These are phyloP conservation scores for Sextonia rubra DNA, from an alignment of 164 flowering plant species.

Conservation along the genomic window DNA sequence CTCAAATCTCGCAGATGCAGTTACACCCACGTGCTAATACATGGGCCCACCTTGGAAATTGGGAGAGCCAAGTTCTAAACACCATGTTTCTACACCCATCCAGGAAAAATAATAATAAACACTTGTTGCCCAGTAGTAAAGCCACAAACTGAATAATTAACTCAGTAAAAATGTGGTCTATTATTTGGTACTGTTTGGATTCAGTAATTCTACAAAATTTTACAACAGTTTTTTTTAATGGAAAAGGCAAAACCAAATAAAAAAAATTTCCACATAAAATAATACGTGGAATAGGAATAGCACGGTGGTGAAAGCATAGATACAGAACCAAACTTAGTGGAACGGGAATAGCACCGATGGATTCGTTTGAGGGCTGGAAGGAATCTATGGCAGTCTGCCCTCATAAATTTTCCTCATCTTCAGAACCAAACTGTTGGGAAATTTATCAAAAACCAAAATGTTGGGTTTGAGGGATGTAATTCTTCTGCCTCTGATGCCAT, in stretches of 20 bases:
- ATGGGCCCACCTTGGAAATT: too few species aligned
- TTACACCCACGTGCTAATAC: too few species aligned
- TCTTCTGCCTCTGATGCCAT: conserved; percentile 1
- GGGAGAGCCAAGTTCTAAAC: too few species aligned
- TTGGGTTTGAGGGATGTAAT: too few species aligned
- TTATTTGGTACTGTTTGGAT: background rate
- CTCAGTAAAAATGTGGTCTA: background rate
- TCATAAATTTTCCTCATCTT: conserved; percentile 35
- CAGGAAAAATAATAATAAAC: too few species aligned
- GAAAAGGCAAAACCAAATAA: too few species aligned
- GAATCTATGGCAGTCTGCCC: conserved; percentile 42
- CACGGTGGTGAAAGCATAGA: conserved; percentile 1
- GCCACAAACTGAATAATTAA: too few species aligned
- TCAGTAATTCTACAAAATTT: background rate
- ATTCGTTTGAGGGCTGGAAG: conserved; percentile 41
- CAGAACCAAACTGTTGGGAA: conserved; percentile 41
- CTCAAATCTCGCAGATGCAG: too few species aligned
- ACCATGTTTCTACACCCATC: too few species aligned
- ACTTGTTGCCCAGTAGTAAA: too few species aligned
- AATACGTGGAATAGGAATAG: background rate
- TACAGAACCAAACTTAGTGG: conserved; percentile 4
- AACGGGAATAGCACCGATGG: conserved; percentile 47
- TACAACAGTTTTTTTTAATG: too few species aligned
- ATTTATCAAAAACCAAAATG: background rate
- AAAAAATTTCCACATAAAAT: background rate